phyloP scores from a whole-genome alignment of 2,329 filamentous ascomycete species.

The Paraphoma sp. region DNA sequence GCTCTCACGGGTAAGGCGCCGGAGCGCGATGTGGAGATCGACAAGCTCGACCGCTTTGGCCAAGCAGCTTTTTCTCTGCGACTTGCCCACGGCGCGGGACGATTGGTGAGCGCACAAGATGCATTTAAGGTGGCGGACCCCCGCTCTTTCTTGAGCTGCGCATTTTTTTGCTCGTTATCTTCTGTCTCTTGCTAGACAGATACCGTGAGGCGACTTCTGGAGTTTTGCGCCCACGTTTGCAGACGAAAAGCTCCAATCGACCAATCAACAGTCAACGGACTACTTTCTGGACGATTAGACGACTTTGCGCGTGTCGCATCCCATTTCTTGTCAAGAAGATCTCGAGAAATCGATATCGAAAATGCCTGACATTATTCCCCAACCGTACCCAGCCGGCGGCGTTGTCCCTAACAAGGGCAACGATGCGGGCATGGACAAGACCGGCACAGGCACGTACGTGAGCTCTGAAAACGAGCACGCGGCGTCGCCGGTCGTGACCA shows the following conservation, averaged over 20 bases:
- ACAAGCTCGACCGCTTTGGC: conserved; percentile 15
- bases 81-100: conserved; percentile 3
- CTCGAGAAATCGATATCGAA: not conserved
- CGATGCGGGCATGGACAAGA: conserved; percentile 26
- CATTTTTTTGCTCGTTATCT: conserved; percentile 9
- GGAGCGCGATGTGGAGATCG: conserved; percentile 33
- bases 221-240: conserved; percentile 50
- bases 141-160: conserved; percentile 13
- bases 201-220: conserved; percentile 49
- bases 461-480: conserved; percentile 40
- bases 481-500: conserved; percentile 13
- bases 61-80: conserved; percentile 22
- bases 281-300: not conserved
- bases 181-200: conserved; percentile 6
- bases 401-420: conserved; percentile 16
- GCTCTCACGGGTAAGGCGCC: conserved; percentile 16
- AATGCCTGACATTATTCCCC: too few species aligned
- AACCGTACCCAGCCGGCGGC: conserved; percentile 15
- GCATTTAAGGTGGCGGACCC: conserved; percentile 32
- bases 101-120: conserved; percentile 4
- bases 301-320: not conserved
- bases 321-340: not conserved
- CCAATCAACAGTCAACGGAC: conserved; percentile 17
- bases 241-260: conserved; percentile 43
- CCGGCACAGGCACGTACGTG: conserved; percentile 20